Conservation (phyloP, 2,329 filamentous ascomycete species). For the Hypoxylon sp. region DNA sequence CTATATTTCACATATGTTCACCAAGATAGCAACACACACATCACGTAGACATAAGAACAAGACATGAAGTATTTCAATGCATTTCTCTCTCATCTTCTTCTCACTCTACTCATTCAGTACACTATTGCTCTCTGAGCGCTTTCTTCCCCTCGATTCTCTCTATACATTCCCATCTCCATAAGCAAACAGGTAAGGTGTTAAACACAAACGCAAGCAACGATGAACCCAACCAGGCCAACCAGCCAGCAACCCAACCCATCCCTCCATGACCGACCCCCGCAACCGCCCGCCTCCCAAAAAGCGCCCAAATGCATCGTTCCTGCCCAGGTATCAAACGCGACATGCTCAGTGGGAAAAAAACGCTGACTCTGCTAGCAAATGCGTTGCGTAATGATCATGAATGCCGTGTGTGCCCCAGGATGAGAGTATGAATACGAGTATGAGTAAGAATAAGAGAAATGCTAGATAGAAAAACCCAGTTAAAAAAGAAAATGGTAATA, state of each 20-base stretch:
- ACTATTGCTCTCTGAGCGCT: not conserved
- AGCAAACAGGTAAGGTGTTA: not conserved
- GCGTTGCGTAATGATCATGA: constrained; percentile 30
- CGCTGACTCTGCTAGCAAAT: constrained; percentile 19
- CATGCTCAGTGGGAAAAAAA: not conserved
- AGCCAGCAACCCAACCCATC: not conserved
- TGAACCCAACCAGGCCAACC: not conserved
- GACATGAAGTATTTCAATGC: constrained; percentile 15
- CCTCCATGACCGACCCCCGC: not conserved
- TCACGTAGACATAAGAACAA: not conserved
- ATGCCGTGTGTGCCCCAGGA: constrained; percentile 25
- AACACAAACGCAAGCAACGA: not conserved
- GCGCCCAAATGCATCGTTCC: constrained; percentile 25
- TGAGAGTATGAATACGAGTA: constrained; percentile 1
- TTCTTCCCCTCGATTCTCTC: not conserved
- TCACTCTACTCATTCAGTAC: not conserved
- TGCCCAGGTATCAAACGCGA: constrained; percentile 31
- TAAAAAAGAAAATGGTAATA: not conserved
- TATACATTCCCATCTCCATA: constrained; percentile 9
- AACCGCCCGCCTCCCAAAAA: not conserved
- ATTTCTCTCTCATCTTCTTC: constrained; percentile 7
- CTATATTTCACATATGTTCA: not conserved
- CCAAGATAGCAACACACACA: not conserved
- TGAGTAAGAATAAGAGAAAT: not conserved
- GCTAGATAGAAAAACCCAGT: not conserved